Conservation (phyloP, 2,329 filamentous ascomycete species). For the Monilinia laxa region DNA sequence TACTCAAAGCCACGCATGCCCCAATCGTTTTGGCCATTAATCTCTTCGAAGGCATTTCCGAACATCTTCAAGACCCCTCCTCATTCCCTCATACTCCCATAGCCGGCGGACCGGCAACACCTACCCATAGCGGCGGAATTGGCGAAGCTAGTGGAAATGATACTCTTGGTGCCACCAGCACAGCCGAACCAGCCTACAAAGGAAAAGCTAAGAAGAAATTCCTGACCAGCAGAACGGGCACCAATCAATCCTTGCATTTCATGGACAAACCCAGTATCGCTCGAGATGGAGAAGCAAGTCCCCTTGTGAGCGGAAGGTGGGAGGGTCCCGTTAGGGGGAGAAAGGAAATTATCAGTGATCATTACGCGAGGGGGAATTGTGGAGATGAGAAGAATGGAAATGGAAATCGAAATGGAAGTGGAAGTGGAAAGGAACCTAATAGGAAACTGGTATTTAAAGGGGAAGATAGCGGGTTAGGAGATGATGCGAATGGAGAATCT, state of each 20-base stretch:
- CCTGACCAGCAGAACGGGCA: slow-evolving; percentile 30
- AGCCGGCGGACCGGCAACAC: slow-evolving; percentile 15
- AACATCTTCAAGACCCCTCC: slow-evolving; percentile 30
- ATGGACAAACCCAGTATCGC: slow-evolving; percentile 18
- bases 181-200: slow-evolving; percentile 4
- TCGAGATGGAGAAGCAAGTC: slow-evolving; percentile 24
- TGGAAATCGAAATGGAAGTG: slow-evolving; percentile 24
- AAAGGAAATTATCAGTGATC: background rate
- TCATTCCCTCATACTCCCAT: slow-evolving; percentile 25
- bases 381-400: background rate
- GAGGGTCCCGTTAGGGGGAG: background rate
- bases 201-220: slow-evolving; percentile 22
- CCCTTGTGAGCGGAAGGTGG: slow-evolving; percentile 11
- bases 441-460: slow-evolving; percentile 21
- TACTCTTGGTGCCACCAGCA: background rate
- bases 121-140: slow-evolving; percentile 15
- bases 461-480: slow-evolving; percentile 21
- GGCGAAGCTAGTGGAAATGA: background rate
- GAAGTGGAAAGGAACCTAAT: slow-evolving; percentile 28
- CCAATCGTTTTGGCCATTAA: slow-evolving; percentile 68
- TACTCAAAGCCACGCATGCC: slow-evolving; percentile 63
- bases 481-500: background rate
- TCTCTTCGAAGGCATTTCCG: slow-evolving; percentile 49
- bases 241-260: slow-evolving; percentile 30
- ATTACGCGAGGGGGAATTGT: background rate